A percentile compares a stretch with the other conserved stretches of the same genome.
phyloP scores from a whole-genome alignment of 1,139 yeast species.

The Hansenula sp. region DNA sequence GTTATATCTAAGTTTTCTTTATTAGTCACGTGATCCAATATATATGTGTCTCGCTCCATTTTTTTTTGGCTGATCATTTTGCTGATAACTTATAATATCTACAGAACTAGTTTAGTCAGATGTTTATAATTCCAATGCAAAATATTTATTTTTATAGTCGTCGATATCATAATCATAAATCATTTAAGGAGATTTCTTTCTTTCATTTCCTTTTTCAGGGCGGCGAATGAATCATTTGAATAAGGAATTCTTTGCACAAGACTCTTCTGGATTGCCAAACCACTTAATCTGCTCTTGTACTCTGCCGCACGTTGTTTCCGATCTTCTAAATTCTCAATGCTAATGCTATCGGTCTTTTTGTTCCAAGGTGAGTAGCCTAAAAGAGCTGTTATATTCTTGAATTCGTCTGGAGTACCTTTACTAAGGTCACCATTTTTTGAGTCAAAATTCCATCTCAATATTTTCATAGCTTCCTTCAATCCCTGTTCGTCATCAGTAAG shows the following conservation, averaged over 20 bases:
- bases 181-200: conserved; percentile 8
- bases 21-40: too few species aligned
- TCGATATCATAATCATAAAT: too few species aligned
- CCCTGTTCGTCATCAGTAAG: conserved; percentile 15
- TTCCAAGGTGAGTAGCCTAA: conserved; percentile 17
- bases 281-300: conserved; percentile 10
- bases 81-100: too few species aligned
- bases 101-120: too few species aligned
- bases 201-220: conserved; percentile 14
- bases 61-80: too few species aligned
- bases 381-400: conserved; percentile 5
- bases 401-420: conserved; percentile 2
- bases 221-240: conserved; percentile 14
- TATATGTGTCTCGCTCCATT: too few species aligned
- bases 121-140: too few species aligned
- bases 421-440: conserved; percentile 1
- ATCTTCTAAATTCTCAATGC: background rate
- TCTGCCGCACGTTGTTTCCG: conserved; percentile 7
- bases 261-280: conserved; percentile 12
- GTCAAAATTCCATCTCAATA: background rate
- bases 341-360: conserved; percentile 3
- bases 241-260: conserved; percentile 18
- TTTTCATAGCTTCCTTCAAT: conserved; percentile 4
- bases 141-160: too few species aligned
- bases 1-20: too few species aligned